Evolutionary conservation across 2,329 filamentous ascomycete genomes (phyloP), one percentile per base, ranked within the genome.

Genomic region (Fusarium tjaetaba): DNA sequence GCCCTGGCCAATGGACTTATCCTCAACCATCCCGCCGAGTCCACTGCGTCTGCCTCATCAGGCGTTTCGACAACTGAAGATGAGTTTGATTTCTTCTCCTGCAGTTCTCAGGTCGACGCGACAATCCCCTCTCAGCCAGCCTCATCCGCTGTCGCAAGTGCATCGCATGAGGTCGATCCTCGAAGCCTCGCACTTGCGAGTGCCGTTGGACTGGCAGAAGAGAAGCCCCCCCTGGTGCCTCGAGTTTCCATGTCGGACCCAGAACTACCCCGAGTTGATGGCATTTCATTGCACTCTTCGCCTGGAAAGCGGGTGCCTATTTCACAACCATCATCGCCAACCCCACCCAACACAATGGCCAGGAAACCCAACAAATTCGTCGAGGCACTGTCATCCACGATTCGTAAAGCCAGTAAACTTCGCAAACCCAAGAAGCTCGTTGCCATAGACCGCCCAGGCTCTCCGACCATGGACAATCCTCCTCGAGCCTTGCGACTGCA

Each of bases 231-330:
- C 10, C 70, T 75, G 57, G 66, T 80, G 18, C 79, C 79, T 43
- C 79, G 79, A 20, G 82, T 78, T 30, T 85, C 84, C 65, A 84
- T 87, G 78, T 86, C 85, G 7, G 85, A 87, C 69, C 84, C 84
- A 42, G 85, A 86, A 72, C 79, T 87, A n/a, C 81, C 85, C 14
- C 80, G 82, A 36, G 80, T 87, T 6, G 84, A 86, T 71, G 83
- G 83, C n/a, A 86, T 87, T 70, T 84, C 84, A n/a, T 73, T 86
- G 32, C 82, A 82, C 32, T 53, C 59, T 64, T 83, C 82, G 14
- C 81, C 82, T 28, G 77, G 66, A 18, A 79, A 81, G 62, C 77
- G 78, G 45, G 71, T 70, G 56, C 75, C 78, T 52, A 71, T 74
- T 65, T 81, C 79, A 32, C 76, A 80, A 48, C 81, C 79, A 28